phyloP scores from a whole-genome alignment of 2,329 filamentous ascomycete genomes.

The Cordyceps cicadae region DNA sequence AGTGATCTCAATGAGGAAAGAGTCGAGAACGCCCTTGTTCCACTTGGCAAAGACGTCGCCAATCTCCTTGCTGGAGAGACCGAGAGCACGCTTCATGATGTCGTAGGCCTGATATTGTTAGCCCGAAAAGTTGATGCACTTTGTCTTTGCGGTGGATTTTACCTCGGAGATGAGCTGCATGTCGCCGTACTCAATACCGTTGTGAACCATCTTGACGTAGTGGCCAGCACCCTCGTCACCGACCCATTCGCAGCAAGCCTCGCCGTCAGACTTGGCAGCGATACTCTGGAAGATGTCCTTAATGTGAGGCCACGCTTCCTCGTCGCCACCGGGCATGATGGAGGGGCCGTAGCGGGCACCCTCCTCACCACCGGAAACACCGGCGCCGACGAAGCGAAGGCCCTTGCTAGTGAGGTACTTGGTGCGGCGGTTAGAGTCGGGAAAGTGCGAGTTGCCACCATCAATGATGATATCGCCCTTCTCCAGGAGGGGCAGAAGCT shows the following conservation, averaged over 20 bases:
- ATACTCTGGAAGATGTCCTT: constrained; percentile 99
- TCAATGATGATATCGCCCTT: constrained; percentile 97
- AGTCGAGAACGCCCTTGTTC: constrained; percentile 98
- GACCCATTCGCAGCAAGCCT: constrained; percentile 99
- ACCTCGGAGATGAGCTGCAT: constrained; percentile 99
- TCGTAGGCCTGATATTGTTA: constrained; percentile 73
- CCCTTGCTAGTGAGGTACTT: constrained; percentile 80
- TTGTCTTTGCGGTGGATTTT: constrained; percentile 16
- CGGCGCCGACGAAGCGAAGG: constrained; percentile 90
- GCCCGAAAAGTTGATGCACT: not conserved
- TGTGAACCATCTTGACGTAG: constrained; percentile 99
- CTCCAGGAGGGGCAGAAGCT: constrained; percentile 74
- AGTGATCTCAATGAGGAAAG: constrained; percentile 98
- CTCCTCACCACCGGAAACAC: constrained; percentile 99
- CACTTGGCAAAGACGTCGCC: constrained; percentile 89
- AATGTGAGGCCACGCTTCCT: constrained; percentile 95
- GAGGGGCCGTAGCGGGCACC: constrained; percentile 96
- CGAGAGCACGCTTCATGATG: constrained; percentile 97
- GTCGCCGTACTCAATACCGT: constrained; percentile 99
- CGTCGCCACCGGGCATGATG: constrained; percentile 97
- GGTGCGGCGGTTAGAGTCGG: constrained; percentile 90
- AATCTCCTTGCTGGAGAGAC: constrained; percentile 85
- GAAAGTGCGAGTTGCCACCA: constrained; percentile 91
- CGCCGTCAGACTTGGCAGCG: constrained; percentile 91
- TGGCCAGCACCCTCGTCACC: constrained; percentile 98